A percentile compares a stretch with the other conserved stretches of the same genome.
Evolutionary conservation across 2,329 filamentous ascomycete genomes (phyloP).

Genomic region (Colletotrichum nymphaeae): DNA sequence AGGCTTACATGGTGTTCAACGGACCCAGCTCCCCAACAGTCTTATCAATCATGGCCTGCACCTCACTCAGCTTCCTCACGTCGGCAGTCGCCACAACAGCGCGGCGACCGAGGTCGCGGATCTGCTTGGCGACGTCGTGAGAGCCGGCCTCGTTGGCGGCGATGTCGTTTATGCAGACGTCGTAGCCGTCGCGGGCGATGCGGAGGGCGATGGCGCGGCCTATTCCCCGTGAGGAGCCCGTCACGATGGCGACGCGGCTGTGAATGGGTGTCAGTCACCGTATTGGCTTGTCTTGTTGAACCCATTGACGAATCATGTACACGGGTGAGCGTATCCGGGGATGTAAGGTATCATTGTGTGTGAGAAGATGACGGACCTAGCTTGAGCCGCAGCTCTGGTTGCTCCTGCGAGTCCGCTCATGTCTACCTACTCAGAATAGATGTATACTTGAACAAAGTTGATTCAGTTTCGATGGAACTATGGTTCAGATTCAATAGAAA

Average conservation of each 20-base stretch:
- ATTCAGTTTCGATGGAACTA: accelerated
- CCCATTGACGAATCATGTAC: neutral
- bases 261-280: too few species aligned
- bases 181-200: conserved; percentile 73
- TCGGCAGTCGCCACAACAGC: conserved; percentile 69
- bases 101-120: conserved; percentile 61
- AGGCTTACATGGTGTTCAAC: conserved; percentile 48
- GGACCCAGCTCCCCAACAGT: conserved; percentile 66
- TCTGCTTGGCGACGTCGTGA: conserved; percentile 64
- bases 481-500: neutral
- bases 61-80: conserved; percentile 66
- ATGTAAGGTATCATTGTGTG: neutral
- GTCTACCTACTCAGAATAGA: neutral
- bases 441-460: accelerated
- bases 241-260: conserved; percentile 32
- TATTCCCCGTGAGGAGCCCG: conserved; percentile 47
- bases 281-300: neutral
- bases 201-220: conserved; percentile 73
- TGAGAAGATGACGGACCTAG: neutral
- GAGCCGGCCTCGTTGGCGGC: conserved; percentile 61
- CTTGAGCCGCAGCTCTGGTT: conserved; percentile 17
- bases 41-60: conserved; percentile 60
- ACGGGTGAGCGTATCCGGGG: neutral
- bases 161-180: conserved; percentile 74
- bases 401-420: conserved; percentile 27